phyloP scores from a whole-genome alignment of 1,139 yeast genomes.

The Sugiyamaella japonica region DNA sequence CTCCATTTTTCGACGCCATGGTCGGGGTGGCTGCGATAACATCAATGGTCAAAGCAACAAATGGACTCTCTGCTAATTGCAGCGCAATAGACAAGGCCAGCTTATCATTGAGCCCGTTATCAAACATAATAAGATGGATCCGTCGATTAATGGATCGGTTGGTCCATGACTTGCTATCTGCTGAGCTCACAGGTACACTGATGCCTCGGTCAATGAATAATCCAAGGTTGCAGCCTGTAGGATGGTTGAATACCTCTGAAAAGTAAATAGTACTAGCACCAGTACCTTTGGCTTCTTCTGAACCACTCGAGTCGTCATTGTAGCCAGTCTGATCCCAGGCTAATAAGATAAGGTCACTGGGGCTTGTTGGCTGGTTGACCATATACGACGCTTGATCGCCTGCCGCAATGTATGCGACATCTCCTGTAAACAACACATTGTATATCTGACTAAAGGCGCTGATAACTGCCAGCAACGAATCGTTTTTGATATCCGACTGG shows the following conservation, averaged over 20 bases:
- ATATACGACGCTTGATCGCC: slow-evolving; percentile 41
- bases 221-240: slow-evolving; percentile 20
- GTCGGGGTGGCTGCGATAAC: slow-evolving; percentile 12
- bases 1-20: not conserved
- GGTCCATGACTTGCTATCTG: slow-evolving; percentile 9
- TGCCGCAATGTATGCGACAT: slow-evolving; percentile 52
- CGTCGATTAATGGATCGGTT: slow-evolving; percentile 9
- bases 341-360: slow-evolving; percentile 24
- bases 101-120: slow-evolving; percentile 18
- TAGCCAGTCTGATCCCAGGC: slow-evolving; percentile 26
- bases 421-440: slow-evolving; percentile 53
- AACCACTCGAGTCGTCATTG: slow-evolving; percentile 1
- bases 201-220: slow-evolving; percentile 24
- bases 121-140: slow-evolving; percentile 19
- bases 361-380: slow-evolving; percentile 17
- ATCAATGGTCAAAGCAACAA: slow-evolving; percentile 19
- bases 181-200: slow-evolving; percentile 19
- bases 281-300: not conserved
- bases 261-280: slow-evolving; percentile 7
- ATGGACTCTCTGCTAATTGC: slow-evolving; percentile 22
- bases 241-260: slow-evolving; percentile 18
- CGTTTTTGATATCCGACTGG: slow-evolving; percentile 43
- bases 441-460: slow-evolving; percentile 55
- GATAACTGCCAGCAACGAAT: slow-evolving; percentile 53
- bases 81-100: slow-evolving; percentile 23